Evolutionary conservation across 202 grass and related monocot species (phyloP), one percentile per base, ranked within the genome.

Genomic region (Panicum hallii): DNA sequence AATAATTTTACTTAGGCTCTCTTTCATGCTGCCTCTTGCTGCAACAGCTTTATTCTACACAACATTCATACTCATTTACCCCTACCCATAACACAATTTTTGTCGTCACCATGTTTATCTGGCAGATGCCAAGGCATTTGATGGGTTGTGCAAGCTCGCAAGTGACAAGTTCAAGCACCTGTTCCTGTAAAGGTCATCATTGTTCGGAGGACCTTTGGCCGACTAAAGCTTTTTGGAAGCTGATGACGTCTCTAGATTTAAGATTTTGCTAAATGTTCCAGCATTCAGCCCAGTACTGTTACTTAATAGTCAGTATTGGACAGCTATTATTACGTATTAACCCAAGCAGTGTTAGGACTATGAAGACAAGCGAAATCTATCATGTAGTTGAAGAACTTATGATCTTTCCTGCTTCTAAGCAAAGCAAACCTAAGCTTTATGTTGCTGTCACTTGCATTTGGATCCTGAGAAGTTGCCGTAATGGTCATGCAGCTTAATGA

Each of bases 91-190:
- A 42, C 47, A 66, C 11, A 26, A 12, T 28, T 53, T 23, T 11
- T 85, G 48, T 83, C 56, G 58, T 38, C 60, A 70, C 70, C 69
- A 65, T 81, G 16, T 80, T 75, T 84, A 56, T 88, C 66, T 86
- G 9, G 40, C 81, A 97, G 94, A 92, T 91, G 42, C 69, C 26
- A 66, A 74, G 36, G 32, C 86, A 60, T 94, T 87, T 79, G 87
- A 97, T 80, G 90, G 90, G 13, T 72, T 97, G 61, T 90, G 88
- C 90, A 89, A 91, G 82, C 88, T 97, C 45, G 92, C 86, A 1
- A 89, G 77, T 10, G 90, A 80, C 43, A 88, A 92, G 73, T 81
- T 86, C 86, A 92, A 84, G 81, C 62, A 85, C 60, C 9, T 97
- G 63, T 97, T 97, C 83, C 84, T 92, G 79, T 97, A 87, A 84